Evolutionary conservation across 768 basidiomycete species (phyloP).

Genomic region (Amanita rimosa): DNA sequence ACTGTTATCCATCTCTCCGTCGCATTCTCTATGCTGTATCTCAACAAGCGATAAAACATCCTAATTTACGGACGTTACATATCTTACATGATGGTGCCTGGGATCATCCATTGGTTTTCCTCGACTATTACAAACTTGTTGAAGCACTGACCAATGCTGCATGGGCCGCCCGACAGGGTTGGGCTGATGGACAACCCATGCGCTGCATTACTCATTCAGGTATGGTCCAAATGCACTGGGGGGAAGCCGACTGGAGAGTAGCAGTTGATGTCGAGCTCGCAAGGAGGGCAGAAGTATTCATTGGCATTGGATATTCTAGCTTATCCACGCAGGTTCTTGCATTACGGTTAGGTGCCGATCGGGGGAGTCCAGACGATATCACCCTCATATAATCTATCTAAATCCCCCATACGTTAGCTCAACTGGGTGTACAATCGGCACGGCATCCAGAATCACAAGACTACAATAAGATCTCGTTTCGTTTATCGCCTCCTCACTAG

Average conservation of each 20-base stretch:
- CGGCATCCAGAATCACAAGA: background rate
- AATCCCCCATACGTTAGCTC: background rate
- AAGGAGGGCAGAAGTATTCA: slow-evolving; percentile 28
- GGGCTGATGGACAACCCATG: slow-evolving; percentile 29
- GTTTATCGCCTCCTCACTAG: background rate
- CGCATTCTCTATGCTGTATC: slow-evolving; percentile 31
- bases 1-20: slow-evolving; percentile 30
- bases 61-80: slow-evolving; percentile 27
- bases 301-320: slow-evolving; percentile 39
- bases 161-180: slow-evolving; percentile 23
- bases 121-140: slow-evolving; percentile 28
- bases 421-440: background rate
- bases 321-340: slow-evolving; percentile 32
- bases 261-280: slow-evolving; percentile 36
- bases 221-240: slow-evolving; percentile 22
- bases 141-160: slow-evolving; percentile 22
- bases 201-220: slow-evolving; percentile 28
- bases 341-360: slow-evolving; percentile 27
- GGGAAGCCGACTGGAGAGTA: slow-evolving; percentile 32
- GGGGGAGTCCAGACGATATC: slow-evolving; percentile 23
- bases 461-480: background rate
- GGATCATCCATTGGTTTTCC: slow-evolving; percentile 33
- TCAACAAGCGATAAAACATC: slow-evolving; percentile 20
- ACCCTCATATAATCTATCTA: slow-evolving; percentile 16
- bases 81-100: slow-evolving; percentile 36